Percentiles rank a stretch among this genome's conserved stretches.
Conservation (phyloP, 2,329 filamentous ascomycete species). For the Stemphylium beticola region DNA sequence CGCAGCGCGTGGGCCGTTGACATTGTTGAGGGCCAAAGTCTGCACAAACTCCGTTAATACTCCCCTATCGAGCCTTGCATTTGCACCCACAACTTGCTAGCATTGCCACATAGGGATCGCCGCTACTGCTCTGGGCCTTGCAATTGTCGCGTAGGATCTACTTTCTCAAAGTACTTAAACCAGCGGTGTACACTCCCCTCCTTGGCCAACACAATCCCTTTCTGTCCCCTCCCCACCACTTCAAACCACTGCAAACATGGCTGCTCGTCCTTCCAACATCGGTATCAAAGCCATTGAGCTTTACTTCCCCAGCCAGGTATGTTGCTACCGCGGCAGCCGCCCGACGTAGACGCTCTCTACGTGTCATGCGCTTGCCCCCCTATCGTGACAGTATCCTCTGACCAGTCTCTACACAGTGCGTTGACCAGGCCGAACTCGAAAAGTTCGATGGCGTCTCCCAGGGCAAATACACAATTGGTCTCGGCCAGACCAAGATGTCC, state of each 20-base stretch:
- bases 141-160: conserved; percentile 36
- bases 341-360: neutral
- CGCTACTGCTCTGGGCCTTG: conserved; percentile 47
- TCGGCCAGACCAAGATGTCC: conserved; percentile 62
- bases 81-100: conserved; percentile 24
- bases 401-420: conserved; percentile 50
- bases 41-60: conserved; percentile 35
- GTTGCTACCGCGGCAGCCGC: conserved; percentile 24
- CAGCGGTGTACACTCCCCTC: conserved; percentile 44
- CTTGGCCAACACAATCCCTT: conserved; percentile 23
- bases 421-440: conserved; percentile 61
- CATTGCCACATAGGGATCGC: conserved; percentile 41
- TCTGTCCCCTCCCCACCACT: conserved; percentile 20
- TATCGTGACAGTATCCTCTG: conserved; percentile 16
- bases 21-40: conserved; percentile 35
- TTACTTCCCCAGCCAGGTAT: conserved; percentile 60
- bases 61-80: conserved; percentile 21
- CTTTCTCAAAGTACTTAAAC: conserved; percentile 40
- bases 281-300: conserved; percentile 63
- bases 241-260: conserved; percentile 46
- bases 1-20: conserved; percentile 27
- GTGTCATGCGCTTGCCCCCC: conserved; percentile 6
- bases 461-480: conserved; percentile 62
- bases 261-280: conserved; percentile 56
- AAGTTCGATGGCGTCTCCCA: conserved; percentile 61